phyloP scores from a whole-genome alignment of 495 filamentous ascomycete genomes.

The Paragyromitra xinjiangensis region DNA sequence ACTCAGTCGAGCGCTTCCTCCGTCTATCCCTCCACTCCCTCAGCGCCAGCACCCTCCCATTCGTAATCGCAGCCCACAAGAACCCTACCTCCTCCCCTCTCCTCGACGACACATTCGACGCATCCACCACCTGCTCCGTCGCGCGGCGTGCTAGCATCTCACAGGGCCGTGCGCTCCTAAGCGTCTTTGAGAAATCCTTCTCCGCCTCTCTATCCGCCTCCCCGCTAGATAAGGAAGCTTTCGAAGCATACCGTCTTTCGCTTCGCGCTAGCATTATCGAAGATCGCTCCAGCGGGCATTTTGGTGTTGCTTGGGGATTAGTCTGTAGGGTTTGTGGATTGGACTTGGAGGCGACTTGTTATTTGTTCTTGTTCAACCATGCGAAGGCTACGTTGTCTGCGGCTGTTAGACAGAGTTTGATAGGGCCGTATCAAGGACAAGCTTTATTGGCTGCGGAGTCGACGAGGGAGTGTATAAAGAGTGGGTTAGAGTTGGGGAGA shows the following conservation, averaged over 20 bases:
- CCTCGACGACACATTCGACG: constrained; percentile 90
- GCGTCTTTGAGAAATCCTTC: constrained; percentile 82
- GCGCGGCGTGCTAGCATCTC: constrained; percentile 82
- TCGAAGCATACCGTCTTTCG: constrained; percentile 34
- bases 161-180: constrained; percentile 84
- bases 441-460: constrained; percentile 74
- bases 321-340: constrained; percentile 61
- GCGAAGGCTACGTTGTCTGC: constrained; percentile 88
- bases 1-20: constrained; percentile 76
- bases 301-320: constrained; percentile 67
- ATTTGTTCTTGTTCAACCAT: constrained; percentile 87
- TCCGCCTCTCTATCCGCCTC: constrained; percentile 19
- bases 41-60: constrained; percentile 82
- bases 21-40: constrained; percentile 78
- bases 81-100: constrained; percentile 61
- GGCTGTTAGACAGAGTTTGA: constrained; percentile 83
- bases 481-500: constrained; percentile 70
- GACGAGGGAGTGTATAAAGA: constrained; percentile 70
- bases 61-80: constrained; percentile 78
- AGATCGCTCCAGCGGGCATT: constrained; percentile 53
- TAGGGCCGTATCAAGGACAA: constrained; percentile 94
- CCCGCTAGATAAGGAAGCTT: background rate
- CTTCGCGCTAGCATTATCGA: constrained; percentile 8
- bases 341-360: constrained; percentile 71
- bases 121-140: constrained; percentile 84